Conservation (phyloP, 768 basidiomycete species). For the Psilocybe cubensis region DNA sequence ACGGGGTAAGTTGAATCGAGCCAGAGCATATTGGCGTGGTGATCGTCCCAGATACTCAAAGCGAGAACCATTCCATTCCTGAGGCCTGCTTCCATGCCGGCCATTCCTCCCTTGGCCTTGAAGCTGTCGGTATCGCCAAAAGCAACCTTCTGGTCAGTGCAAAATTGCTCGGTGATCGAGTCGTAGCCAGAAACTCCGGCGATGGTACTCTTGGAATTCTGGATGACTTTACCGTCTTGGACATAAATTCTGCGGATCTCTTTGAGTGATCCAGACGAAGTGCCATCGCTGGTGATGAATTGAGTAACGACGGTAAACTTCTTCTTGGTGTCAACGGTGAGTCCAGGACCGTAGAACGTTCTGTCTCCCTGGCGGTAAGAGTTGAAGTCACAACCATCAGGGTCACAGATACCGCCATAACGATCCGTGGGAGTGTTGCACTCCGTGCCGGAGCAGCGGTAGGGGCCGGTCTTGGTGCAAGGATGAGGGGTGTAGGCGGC, state of each 20-base stretch:
- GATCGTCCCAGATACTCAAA: slow-evolving; percentile 34
- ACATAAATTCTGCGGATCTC: slow-evolving; percentile 25
- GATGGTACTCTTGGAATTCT: slow-evolving; percentile 21
- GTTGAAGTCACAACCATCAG: slow-evolving; percentile 27
- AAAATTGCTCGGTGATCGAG: slow-evolving; percentile 20
- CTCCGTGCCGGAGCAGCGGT: slow-evolving; percentile 20
- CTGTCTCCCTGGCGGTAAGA: slow-evolving; percentile 25
- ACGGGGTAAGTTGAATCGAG: slow-evolving; percentile 42
- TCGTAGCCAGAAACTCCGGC: slow-evolving; percentile 18
- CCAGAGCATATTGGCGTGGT: slow-evolving; percentile 42
- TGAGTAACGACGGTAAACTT: slow-evolving; percentile 28
- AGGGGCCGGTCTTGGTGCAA: slow-evolving; percentile 17
- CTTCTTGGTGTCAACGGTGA: slow-evolving; percentile 24
- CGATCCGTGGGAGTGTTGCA: slow-evolving; percentile 16
- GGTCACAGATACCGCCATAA: slow-evolving; percentile 20
- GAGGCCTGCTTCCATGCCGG: slow-evolving; percentile 19
- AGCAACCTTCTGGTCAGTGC: slow-evolving; percentile 12
- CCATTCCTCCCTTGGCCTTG: slow-evolving; percentile 17
- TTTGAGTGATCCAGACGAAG: slow-evolving; percentile 21
- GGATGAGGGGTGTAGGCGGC: slow-evolving; percentile 27
- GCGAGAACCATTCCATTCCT: slow-evolving; percentile 42
- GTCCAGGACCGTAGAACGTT: slow-evolving; percentile 22
- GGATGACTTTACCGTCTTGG: slow-evolving; percentile 24
- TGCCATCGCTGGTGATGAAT: slow-evolving; percentile 23
- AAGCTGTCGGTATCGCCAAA: slow-evolving; percentile 25